A percentile compares a stretch with the other conserved stretches of the same genome.
Evolutionary conservation across 441 rosid species (phyloP).

Genomic region (Arabidopsis hybrid): DNA sequence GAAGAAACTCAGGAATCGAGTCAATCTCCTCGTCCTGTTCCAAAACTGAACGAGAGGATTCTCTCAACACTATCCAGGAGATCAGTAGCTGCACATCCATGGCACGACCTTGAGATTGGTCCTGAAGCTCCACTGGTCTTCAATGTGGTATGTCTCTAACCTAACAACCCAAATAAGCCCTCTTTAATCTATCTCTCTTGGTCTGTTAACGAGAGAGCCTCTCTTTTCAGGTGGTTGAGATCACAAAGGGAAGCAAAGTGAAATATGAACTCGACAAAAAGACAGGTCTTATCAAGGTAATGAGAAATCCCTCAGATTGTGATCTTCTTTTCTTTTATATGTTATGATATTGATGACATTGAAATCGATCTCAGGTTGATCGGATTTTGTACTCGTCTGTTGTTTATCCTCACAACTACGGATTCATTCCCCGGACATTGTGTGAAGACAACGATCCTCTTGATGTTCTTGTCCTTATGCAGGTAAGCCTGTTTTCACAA

Average conservation of each 20-base stretch:
- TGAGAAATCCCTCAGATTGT: background rate
- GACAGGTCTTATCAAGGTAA: slow-evolving; percentile 90
- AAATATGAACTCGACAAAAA: slow-evolving; percentile 96
- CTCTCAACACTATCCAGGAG: slow-evolving; percentile 91
- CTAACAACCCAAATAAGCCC: background rate
- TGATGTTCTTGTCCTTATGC: slow-evolving; percentile 93
- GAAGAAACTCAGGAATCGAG: slow-evolving; percentile 45
- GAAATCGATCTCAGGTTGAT: slow-evolving; percentile 66
- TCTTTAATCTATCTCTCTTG: background rate
- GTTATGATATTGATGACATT: slow-evolving; percentile 23
- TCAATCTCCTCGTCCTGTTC: slow-evolving; percentile 49
- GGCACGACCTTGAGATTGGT: slow-evolving; percentile 99
- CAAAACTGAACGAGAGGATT: slow-evolving; percentile 91
- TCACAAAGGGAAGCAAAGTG: slow-evolving; percentile 92
- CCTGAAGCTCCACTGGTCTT: slow-evolving; percentile 90
- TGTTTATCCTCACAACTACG: slow-evolving; percentile 96
- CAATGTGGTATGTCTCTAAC: slow-evolving; percentile 72
- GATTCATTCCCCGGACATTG: slow-evolving; percentile 89
- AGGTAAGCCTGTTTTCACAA: slow-evolving; percentile 52
- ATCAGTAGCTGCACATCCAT: slow-evolving; percentile 99
- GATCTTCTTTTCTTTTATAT: slow-evolving; percentile 1
- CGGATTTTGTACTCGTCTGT: slow-evolving; percentile 87
- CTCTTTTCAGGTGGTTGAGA: slow-evolving; percentile 75
- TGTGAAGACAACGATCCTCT: slow-evolving; percentile 97
- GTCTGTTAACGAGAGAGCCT: slow-evolving; percentile 6